A percentile compares a stretch with the other conserved stretches of the same genome.
These are phyloP conservation scores for Blumeriella jaapii DNA, from an alignment of 2,329 filamentous ascomycete genomes.

Conservation along the genomic window DNA sequence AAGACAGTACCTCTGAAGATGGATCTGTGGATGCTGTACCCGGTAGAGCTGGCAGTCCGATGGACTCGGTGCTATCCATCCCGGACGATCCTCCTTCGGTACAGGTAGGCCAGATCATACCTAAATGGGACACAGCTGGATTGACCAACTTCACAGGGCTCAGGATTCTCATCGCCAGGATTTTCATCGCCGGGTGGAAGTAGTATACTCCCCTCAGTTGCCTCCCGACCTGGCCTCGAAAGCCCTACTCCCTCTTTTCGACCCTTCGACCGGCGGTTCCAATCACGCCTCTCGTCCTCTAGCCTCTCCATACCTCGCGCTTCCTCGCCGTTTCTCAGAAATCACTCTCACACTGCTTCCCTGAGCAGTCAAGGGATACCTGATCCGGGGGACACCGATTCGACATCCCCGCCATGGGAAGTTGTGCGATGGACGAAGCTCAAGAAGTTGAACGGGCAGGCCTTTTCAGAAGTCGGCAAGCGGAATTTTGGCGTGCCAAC, in stretches of 20 bases:
- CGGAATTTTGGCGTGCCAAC: conserved; percentile 88
- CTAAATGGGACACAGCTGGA: not conserved
- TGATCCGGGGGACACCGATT: conserved; percentile 54
- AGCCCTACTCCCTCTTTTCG: conserved; percentile 76
- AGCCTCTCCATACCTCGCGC: conserved; percentile 52
- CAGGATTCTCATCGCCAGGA: conserved; percentile 45
- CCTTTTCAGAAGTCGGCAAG: conserved; percentile 85
- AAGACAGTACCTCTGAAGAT: conserved; percentile 39
- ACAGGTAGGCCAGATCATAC: conserved; percentile 42
- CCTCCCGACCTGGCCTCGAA: conserved; percentile 50
- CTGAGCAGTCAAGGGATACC: conserved; percentile 56
- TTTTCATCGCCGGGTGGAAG: conserved; percentile 62
- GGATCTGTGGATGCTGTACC: conserved; percentile 43
- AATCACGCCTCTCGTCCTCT: conserved; percentile 61
- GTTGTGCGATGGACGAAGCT: conserved; percentile 93
- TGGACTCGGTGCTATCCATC: conserved; percentile 57
- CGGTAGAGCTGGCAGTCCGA: conserved; percentile 51
- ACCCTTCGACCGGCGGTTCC: conserved; percentile 90
- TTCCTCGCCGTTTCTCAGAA: conserved; percentile 56
- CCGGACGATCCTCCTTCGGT: conserved; percentile 79
- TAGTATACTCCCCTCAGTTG: conserved; percentile 58
- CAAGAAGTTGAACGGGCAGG: conserved; percentile 76
- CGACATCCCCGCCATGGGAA: conserved; percentile 80
- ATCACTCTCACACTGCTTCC: conserved; percentile 73
- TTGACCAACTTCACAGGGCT: conserved; percentile 35